phyloP scores from a whole-genome alignment of 2,329 filamentous ascomycete genomes.

The Neopestalotiopsis sp. region DNA sequence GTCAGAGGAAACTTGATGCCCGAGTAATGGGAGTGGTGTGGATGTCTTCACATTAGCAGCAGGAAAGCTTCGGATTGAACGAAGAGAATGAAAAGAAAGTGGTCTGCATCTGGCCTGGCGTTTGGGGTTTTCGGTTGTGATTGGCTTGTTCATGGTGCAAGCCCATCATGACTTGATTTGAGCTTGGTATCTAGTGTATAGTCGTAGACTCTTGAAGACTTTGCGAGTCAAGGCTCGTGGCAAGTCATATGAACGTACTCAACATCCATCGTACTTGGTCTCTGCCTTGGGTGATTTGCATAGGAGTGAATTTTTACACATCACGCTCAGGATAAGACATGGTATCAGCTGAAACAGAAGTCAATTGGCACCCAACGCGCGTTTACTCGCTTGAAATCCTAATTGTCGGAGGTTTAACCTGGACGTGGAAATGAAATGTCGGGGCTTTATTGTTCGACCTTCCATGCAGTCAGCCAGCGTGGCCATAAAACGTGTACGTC shows the following conservation, averaged over 20 bases:
- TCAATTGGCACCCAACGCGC: not conserved
- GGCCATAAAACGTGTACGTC: not conserved
- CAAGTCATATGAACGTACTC: conserved; percentile 8
- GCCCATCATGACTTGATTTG: conserved; percentile 13
- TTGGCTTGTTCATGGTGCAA: conserved; percentile 13
- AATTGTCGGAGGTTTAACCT: not conserved
- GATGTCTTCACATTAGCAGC: not conserved
- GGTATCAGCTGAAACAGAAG: not conserved
- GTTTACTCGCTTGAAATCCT: not conserved
- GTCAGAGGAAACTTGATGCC: conserved; percentile 75
- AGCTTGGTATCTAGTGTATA: conserved; percentile 16
- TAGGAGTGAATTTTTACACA: not conserved
- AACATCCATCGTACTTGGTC: not conserved
- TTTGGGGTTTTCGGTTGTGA: conserved; percentile 33
- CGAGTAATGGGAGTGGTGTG: conserved; percentile 43
- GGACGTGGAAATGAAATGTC: not conserved
- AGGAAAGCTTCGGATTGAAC: conserved; percentile 6
- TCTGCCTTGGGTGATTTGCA: not conserved
- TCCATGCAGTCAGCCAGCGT: not conserved
- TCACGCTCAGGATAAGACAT: not conserved
- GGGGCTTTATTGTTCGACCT: not conserved
- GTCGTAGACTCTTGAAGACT: conserved; percentile 15
- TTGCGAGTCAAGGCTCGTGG: not conserved
- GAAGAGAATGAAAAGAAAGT: conserved; percentile 16
- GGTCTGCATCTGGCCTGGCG: conserved; percentile 41